Conservation (phyloP, 768 basidiomycete genomes). For the Suillus weaverae region DNA sequence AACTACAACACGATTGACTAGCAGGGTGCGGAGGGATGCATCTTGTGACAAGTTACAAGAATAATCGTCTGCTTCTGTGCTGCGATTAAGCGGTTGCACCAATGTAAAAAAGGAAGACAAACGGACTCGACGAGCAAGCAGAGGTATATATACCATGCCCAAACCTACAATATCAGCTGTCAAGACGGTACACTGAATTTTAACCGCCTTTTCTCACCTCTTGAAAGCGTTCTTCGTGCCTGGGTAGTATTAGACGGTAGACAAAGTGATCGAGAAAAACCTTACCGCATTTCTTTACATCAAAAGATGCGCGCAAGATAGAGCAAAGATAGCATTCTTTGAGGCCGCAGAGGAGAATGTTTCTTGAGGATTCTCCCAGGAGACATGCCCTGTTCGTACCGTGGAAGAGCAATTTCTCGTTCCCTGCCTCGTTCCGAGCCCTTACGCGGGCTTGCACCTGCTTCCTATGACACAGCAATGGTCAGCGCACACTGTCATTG, state of each 20-base stretch:
- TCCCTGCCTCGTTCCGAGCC: constrained; percentile 35
- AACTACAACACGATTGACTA: constrained; percentile 64
- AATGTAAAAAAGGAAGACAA: neutral
- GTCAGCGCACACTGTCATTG: constrained; percentile 7
- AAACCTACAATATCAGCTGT: constrained; percentile 42
- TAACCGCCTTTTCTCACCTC: constrained; percentile 29
- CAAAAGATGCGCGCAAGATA: constrained; percentile 59
- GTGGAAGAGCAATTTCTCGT: constrained; percentile 65
- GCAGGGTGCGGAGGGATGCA: constrained; percentile 47
- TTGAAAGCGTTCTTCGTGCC: constrained; percentile 59
- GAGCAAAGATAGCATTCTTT: constrained; percentile 55
- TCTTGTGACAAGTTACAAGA: constrained; percentile 41
- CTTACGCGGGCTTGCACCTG: constrained; percentile 27
- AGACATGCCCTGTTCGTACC: constrained; percentile 62
- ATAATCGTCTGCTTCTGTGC: constrained; percentile 68
- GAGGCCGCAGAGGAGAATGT: constrained; percentile 48
- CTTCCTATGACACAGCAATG: constrained; percentile 15
- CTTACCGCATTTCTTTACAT: constrained; percentile 58
- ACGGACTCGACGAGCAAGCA: constrained; percentile 63
- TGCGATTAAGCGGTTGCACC: neutral
- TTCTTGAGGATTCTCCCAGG: constrained; percentile 51
- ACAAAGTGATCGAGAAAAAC: constrained; percentile 13
- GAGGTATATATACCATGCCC: constrained; percentile 72
- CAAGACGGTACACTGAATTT: neutral
- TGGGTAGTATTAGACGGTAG: constrained; percentile 19